Evolutionary conservation across 306 rosid genomes (phyloP).

Genomic region (Boehmeria nivea): DNA sequence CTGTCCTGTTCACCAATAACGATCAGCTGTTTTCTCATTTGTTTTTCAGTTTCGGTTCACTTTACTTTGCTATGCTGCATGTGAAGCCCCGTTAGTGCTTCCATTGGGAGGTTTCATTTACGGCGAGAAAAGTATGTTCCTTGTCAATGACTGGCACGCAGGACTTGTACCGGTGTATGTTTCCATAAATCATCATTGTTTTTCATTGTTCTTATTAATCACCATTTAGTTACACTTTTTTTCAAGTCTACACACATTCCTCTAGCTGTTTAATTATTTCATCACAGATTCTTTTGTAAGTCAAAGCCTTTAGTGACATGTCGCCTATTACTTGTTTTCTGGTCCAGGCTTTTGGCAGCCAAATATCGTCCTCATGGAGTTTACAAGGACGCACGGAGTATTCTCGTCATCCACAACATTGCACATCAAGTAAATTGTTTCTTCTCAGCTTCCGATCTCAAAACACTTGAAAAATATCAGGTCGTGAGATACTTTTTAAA

Average conservation of each 20-base stretch:
- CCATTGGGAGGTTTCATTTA: constrained; percentile 76
- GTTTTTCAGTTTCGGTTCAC: constrained; percentile 93
- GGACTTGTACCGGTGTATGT: constrained; percentile 83
- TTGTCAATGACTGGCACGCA: constrained; percentile 93
- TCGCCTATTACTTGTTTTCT: constrained; percentile 20
- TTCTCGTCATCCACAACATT: constrained; percentile 78
- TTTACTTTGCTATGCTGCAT: constrained; percentile 88
- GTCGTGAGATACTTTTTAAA: background rate
- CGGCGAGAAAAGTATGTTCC: constrained; percentile 70
- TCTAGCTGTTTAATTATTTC: background rate
- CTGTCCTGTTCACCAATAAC: constrained; percentile 24
- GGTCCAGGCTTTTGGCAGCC: constrained; percentile 74
- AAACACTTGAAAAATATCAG: background rate
- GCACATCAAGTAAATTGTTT: constrained; percentile 65
- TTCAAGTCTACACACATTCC: background rate
- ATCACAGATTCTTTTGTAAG: too few relatives aligned
- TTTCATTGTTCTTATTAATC: too few relatives aligned
- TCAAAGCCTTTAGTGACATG: constrained; percentile 15
- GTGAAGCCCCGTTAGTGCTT: constrained; percentile 92
- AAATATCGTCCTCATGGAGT: constrained; percentile 81
- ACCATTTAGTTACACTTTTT: too few relatives aligned
- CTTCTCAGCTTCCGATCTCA: background rate
- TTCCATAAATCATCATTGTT: constrained; percentile 1
- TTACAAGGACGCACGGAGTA: constrained; percentile 74
- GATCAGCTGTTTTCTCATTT: constrained; percentile 40